A percentile compares a stretch with the other conserved stretches of the same genome.
Evolutionary conservation across 1,284 basidiomycete species (phyloP).

Genomic region (Chalciporus piperatoides): DNA sequence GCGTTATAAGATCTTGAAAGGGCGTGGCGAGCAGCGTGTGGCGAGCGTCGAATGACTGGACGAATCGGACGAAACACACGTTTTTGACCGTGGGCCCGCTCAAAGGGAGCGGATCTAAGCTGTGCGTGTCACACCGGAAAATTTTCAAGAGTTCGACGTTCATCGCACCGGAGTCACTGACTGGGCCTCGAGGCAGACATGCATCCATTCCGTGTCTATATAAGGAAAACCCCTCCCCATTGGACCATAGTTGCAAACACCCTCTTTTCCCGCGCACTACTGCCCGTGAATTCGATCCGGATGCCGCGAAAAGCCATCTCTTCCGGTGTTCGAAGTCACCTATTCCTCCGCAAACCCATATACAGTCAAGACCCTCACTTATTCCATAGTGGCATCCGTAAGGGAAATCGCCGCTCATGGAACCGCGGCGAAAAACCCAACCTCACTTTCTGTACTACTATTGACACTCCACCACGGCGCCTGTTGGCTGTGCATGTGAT

Average conservation of each 20-base stretch:
- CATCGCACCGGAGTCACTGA: constrained; percentile 4
- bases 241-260: not conserved
- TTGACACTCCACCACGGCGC: not conserved
- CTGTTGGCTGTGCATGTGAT: constrained; percentile 61
- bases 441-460: no score
- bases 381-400: not conserved
- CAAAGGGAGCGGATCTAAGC: constrained; percentile 24
- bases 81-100: constrained; percentile 20
- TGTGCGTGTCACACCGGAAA: constrained; percentile 20
- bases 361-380: not conserved
- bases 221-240: constrained; percentile 5
- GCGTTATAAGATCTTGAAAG: constrained; percentile 22
- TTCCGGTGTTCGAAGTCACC: not conserved
- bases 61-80: constrained; percentile 27
- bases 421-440: not conserved
- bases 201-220: not conserved
- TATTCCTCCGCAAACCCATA: no score
- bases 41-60: constrained; percentile 37
- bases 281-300: not conserved
- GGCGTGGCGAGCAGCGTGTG: constrained; percentile 31
- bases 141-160: constrained; percentile 14
- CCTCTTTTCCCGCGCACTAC: not conserved
- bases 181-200: constrained; percentile 27
- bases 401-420: not conserved
- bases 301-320: not conserved